Conservation (phyloP, 1,139 yeast species). For the Pichia norvegensis region DNA sequence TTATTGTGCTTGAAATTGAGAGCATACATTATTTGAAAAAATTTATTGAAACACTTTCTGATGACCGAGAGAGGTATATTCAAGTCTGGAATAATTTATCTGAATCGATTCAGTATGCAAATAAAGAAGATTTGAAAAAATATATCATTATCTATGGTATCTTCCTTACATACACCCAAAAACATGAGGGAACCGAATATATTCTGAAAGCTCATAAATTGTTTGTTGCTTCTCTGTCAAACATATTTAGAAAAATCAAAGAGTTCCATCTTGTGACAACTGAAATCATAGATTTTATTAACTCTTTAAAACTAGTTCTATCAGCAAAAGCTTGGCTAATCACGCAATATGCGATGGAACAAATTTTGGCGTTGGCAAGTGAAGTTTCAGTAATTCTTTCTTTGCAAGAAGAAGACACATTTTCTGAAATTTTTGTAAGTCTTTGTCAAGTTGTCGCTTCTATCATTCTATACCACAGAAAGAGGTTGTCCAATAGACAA, state of each 20-base stretch:
- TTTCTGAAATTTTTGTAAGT: conserved; percentile 25
- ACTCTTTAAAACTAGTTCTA: conserved; percentile 33
- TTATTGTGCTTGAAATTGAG: conserved; percentile 13
- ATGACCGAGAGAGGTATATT: not conserved
- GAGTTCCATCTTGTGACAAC: not conserved
- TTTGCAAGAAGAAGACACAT: not conserved
- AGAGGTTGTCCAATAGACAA: conserved; percentile 61
- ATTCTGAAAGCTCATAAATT: conserved; percentile 3
- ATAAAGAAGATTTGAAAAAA: conserved; percentile 1
- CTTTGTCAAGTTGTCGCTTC: conserved; percentile 44
- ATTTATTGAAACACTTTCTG: conserved; percentile 1
- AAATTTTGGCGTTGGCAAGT: conserved; percentile 33
- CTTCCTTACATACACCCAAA: conserved; percentile 13
- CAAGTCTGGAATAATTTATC: conserved; percentile 14
- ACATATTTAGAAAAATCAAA: conserved; percentile 4
- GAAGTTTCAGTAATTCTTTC: not conserved
- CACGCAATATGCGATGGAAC: conserved; percentile 62
- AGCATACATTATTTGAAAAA: not conserved
- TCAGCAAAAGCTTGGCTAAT: conserved; percentile 51
- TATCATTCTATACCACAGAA: conserved; percentile 60
- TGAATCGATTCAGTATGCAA: conserved; percentile 6
- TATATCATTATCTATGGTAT: conserved; percentile 12
- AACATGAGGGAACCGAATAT: conserved; percentile 8
- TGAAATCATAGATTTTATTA: conserved; percentile 2
- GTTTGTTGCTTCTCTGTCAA: conserved; percentile 5